A percentile compares a stretch with the other conserved stretches of the same genome.
Evolutionary conservation across 1,139 yeast genomes (phyloP).

Genomic region (Nakaseomyces bracarensis): DNA sequence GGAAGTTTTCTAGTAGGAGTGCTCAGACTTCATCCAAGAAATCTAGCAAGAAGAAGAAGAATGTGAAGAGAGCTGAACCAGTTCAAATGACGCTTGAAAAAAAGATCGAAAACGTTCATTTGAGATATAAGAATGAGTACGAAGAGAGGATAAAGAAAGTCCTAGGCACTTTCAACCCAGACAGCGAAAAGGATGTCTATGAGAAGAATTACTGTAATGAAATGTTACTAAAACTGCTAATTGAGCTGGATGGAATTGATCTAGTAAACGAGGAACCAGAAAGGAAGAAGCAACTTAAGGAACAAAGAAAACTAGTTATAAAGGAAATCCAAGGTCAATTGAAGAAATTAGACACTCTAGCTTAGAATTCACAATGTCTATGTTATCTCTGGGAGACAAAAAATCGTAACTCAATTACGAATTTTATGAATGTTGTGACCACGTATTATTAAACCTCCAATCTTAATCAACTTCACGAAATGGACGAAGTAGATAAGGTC

Average conservation of each 20-base stretch:
- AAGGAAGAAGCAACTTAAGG: constrained; percentile 43
- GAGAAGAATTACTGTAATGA: constrained; percentile 56
- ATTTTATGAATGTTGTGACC: too few relatives aligned
- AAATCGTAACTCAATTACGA: too few relatives aligned
- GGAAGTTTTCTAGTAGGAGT: constrained; percentile 7
- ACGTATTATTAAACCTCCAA: too few relatives aligned
- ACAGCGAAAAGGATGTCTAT: constrained; percentile 37
- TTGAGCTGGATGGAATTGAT: constrained; percentile 61
- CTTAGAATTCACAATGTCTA: constrained; percentile 6
- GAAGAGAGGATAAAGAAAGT: constrained; percentile 19
- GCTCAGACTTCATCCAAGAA: constrained; percentile 4
- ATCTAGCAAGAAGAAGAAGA: constrained; percentile 8
- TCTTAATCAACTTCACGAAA: too few relatives aligned
- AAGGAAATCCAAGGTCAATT: constrained; percentile 53
- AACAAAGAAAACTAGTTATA: constrained; percentile 51
- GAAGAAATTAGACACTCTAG: constrained; percentile 47
- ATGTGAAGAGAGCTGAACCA: constrained; percentile 10
- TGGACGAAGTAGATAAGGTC: too few relatives aligned
- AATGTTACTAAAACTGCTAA: constrained; percentile 53
- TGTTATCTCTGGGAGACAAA: too few relatives aligned
- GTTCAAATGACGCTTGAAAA: constrained; percentile 22
- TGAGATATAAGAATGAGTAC: constrained; percentile 26
- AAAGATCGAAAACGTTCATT: constrained; percentile 22
- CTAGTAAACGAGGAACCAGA: constrained; percentile 35
- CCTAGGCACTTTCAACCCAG: constrained; percentile 18